Base-by-base conservation (phyloP, 768 basidiomycete genomes). In the Amanita molliuscula region DNA sequence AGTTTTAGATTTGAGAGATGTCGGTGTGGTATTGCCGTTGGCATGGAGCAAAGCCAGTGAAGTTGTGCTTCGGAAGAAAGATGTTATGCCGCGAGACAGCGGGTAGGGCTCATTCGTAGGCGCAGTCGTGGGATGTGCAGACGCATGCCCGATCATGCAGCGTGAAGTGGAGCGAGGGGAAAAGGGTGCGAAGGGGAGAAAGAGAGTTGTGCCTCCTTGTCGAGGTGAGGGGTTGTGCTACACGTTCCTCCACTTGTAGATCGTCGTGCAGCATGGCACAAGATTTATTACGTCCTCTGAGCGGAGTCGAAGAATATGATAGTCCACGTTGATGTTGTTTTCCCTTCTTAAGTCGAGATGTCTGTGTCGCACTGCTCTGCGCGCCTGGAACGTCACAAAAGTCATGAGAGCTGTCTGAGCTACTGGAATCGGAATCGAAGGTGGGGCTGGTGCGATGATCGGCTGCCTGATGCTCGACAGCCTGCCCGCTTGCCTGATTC, bases 31-130 rank as follows among this genome's bases (percentile, higher is more conserved):
- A 25, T 41, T 40, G 11, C 36, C 46, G 20, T 41, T 40, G 9
- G 35, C 46, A 23, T 35, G 25, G n/a, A 37, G 18, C 28, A 50
- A 20, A 16, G 26, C 49, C 4, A 50, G 33, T n/a, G 49, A 50
- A 8, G 49, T 50, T 15, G 49, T 50, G 25, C 49, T 50, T 31
- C 49, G 40, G 25, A 50, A 50, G 33, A 50, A 44, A 16, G 45
- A 36, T 10, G 48, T 29, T 16, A 50, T 38, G 8, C 42, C 33
- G 7, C 41, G 40, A 15, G 48, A 29, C 16, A 18, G 38, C 11
- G 37, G 38, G 21, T 43, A 50, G 23, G 49, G 41, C 23, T 41
- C 34, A n/a, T 41, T 20, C 2, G 40, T 6, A 16, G 31, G 29
- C 13, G 44, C 49, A 5, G 40, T 50, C 11, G 38, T 34, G 20